Evolutionary conservation across 805 yeast species (phyloP), one percentile per base, ranked within the genome.

Genomic region (Tetrapisispora namnaoensis): DNA sequence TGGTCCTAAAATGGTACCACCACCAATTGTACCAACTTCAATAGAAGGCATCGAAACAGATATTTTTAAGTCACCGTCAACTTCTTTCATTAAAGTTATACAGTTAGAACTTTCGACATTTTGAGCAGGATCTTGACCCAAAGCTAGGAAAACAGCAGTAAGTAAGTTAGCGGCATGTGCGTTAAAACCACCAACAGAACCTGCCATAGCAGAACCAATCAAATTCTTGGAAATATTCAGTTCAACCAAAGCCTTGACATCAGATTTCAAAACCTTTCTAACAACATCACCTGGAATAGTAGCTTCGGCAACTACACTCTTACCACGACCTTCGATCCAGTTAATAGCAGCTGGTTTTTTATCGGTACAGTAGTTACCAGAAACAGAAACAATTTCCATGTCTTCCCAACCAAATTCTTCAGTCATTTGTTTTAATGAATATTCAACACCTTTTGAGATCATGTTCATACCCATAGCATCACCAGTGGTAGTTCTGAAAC

Each of bases 381-480:
- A 88, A 46, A 93, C 85, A 2, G 97, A 86, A 45, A 93, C 82
- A 51, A 93, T 77, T 53, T 77, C 80, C 99, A 93, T 93, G 69
- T 93, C 99, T 22, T 79, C 81, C 80, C 91, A 93, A 3, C 96
- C 98, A 65, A 83, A 82, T 59, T 83, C 90, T 59, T 83, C 86
- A 40, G 77, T 79, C 96, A 93, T 88, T 65, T 77, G 80, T 53
- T 82, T 81, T 61, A 93, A 77, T 1, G 96, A 79, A 65, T 73
- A 76, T 65, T 93, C 99, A 42, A 89, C 96, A 68, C 99, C 99
- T 70, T 93, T 93, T 28, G 98, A 91, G 53, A 93, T 93, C 99
- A 93, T 93, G 67, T 93, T 93, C 99, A 93, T 93, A 55, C 99
- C 99, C 99, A 93, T 93, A 18, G 99, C 99, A 73, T 93, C 99